These are phyloP conservation scores for Bryoerythrophyllum caledonicum DNA, from an alignment of 225 moss, liverwort and hornwort species.

Conservation along the genomic window DNA sequence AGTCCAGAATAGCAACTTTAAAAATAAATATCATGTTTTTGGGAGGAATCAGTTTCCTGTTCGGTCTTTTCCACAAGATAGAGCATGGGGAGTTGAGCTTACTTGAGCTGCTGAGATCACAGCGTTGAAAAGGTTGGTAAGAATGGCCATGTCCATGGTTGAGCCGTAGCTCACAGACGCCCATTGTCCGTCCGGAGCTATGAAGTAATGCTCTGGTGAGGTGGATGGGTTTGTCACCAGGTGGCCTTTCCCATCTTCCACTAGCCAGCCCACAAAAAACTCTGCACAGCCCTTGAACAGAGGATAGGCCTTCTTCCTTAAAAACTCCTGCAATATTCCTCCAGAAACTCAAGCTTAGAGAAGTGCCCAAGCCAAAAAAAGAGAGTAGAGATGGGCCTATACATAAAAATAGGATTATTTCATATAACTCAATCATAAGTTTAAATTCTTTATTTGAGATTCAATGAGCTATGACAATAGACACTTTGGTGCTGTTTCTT, in stretches of 20 bases:
- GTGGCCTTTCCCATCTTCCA: constrained; percentile 76
- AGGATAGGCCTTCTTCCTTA: constrained; percentile 69
- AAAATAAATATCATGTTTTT: background rate
- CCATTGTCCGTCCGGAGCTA: constrained; percentile 62
- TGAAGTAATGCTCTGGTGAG: constrained; percentile 92
- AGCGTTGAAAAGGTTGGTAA: constrained; percentile 70
- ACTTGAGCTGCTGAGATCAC: constrained; percentile 66
- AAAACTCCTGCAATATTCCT: constrained; percentile 55
- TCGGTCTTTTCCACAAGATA: background rate
- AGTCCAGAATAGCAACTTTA: no score
- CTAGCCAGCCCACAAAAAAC: constrained; percentile 79
- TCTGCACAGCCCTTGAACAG: constrained; percentile 73
- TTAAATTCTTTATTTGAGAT: no score
- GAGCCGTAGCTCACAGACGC: constrained; percentile 80
- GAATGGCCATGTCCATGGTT: constrained; percentile 91
- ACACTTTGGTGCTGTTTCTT: constrained; percentile 1
- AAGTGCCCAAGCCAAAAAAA: background rate
- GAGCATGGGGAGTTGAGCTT: constrained; percentile 14
- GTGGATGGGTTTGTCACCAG: constrained; percentile 90
- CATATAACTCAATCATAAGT: no score
- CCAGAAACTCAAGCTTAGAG: constrained; percentile 4
- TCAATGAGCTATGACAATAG: no score
- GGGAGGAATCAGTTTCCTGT: background rate
- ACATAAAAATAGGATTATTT: no score
- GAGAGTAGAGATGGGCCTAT: no score